Evolutionary conservation across 768 basidiomycete species (phyloP).

Genomic region (Boletus speciosus): DNA sequence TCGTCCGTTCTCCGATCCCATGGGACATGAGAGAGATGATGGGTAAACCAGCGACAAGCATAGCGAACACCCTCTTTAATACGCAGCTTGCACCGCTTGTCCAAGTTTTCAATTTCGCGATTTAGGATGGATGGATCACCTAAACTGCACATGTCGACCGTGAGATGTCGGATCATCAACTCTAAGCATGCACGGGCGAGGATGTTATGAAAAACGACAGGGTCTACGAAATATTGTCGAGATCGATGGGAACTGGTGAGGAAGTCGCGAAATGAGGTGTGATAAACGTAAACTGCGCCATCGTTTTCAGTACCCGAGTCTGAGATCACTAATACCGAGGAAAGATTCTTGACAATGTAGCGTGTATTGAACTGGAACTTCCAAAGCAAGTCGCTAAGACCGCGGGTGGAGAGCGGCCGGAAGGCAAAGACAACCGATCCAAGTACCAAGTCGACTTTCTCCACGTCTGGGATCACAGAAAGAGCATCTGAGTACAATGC

Average conservation of each 20-base stretch:
- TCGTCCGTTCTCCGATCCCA: constrained; percentile 1
- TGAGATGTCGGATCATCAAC: constrained; percentile 15
- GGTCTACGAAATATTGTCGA: constrained; percentile 12
- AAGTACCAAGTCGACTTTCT: constrained; percentile 9
- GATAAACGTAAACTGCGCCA: constrained; percentile 16
- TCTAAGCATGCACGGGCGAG: constrained; percentile 15
- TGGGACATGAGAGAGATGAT: constrained; percentile 13
- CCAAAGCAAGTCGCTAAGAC: constrained; percentile 11
- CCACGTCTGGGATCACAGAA: constrained; percentile 4
- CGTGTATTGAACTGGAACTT: constrained; percentile 3
- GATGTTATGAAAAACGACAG: constrained; percentile 7
- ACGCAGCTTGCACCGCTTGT: constrained; percentile 7
- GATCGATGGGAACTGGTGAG: constrained; percentile 15
- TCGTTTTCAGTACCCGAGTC: constrained; percentile 1
- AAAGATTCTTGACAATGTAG: constrained; percentile 11
- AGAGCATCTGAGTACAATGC: constrained; percentile 15
- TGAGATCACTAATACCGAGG: constrained; percentile 14
- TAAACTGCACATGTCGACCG: constrained; percentile 12
- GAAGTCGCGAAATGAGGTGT: constrained; percentile 23
- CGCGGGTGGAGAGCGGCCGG: constrained; percentile 11
- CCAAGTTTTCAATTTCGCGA: constrained; percentile 12
- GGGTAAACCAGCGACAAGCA: constrained; percentile 21
- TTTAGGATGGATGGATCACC: constrained; percentile 11
- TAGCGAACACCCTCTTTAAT: constrained; percentile 17
- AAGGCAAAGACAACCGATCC: constrained; percentile 14